Base-by-base conservation (phyloP, 164 flowering plant genomes). In the Vitis labrusca region DNA sequence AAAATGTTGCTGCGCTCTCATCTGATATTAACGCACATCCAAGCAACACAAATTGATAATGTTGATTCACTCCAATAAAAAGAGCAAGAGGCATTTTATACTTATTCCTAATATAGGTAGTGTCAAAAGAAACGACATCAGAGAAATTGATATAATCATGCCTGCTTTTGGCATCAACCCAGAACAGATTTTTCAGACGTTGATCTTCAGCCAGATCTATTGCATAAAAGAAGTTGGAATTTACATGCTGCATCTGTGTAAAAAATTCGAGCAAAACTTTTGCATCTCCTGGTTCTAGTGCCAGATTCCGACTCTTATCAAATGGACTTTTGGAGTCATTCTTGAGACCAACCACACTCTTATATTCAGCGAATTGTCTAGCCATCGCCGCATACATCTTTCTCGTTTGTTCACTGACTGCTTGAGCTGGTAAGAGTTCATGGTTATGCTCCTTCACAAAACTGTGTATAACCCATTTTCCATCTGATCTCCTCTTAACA, bases 351-450 rank as follows among this genome's bases (percentile, higher is more conserved):
- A 75, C 74, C 12, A 80, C 79, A 77, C 44, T 81, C 63, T 79
- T 81, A 67, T 83, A 81, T 47, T 81, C 86, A 61, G 86, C 86
- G 75, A 78, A 83, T 64, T 83, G 84, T 64, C 79, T 76, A 60
- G 86, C 84, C 86, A 83, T 81, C 10, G 77, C 83, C 67, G 83
- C 86, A 73, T 83, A 81, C 84, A 83, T 81, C 75, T 77, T 83
- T 67, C 78, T 72, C 16, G 86, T 83, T 44, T 79, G 86, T 71
- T 83, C 86, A 64, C 84, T 81, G 9, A 83, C 79, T 58, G 84
- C 83, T 59, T 79, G 84, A 57, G 86, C 86, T 32, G 84, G 86
- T 63, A 83, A 69, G 32, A 83, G 78, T 19, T 80, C 83, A 67
- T 80, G 83, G 63, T 80, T 80, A 67, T 80, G 83, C 68, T 80